Evolutionary conservation across 2,329 filamentous ascomycete genomes (phyloP), one percentile per base, ranked within the genome.

Genomic region (Ramularia endophylla): DNA sequence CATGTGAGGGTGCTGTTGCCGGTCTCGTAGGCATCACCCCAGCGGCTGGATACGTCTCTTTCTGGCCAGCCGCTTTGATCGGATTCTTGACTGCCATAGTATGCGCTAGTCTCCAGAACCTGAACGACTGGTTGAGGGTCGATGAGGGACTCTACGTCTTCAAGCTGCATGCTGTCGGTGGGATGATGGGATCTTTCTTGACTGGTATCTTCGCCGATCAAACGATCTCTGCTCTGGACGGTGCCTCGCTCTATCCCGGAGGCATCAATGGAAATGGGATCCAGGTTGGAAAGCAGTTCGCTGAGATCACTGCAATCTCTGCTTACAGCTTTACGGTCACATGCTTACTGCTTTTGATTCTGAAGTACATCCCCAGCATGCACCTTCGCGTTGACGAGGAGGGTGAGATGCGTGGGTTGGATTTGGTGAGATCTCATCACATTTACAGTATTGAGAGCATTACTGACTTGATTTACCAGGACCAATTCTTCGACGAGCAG

Each of bases 1-100:
- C 73, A 8, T 79, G 75, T 51, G 72, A 74, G 42, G 75, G 75
- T 29, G 74, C 72, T 18, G 77, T 78, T 47, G 73, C 74, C 32
- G 75, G 75, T 27, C 69, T 78, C 1, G 74, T 79, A n/a, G 74
- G 74, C n/a, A 77, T 78, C 54, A 77, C 74, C 0, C 74, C 74
- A 9, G 74, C 72, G 11, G 73, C 73, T 9, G 73, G 73, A 38
- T 53, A 56, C 46, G 38, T 56, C 38, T 40, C 48, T 46, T 40
- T 51, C 48, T 51, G 55, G 55, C 47, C 45, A 6, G 74, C 72
- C 12, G 74, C 71, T 1, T 62, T 74, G 18, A 77, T 78, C 49
- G 75, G 74, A 4, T 75, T 78, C 62, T 48, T 78, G 22, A 77
- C 74, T 3, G 70, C 67, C 7, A n/a, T n/a, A n/a, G 63, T 73